Base-by-base conservation (phyloP, 345 rosid species). In the Anacardium occidentale region DNA sequence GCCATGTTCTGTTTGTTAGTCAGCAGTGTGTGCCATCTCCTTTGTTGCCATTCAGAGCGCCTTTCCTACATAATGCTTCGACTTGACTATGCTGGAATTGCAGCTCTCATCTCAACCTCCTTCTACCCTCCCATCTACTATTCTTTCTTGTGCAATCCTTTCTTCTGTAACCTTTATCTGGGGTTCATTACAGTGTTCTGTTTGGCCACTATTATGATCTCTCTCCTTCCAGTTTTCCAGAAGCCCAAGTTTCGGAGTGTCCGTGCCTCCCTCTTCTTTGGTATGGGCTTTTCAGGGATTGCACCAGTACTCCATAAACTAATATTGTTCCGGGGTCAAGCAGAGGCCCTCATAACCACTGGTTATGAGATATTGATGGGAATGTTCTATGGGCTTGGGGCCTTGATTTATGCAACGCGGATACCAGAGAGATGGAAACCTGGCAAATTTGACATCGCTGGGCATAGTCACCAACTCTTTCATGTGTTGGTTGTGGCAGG, bases 391-490 rank as follows among this genome's bases (percentile, higher is more conserved):
- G 75, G 76, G 2, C 51, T 51, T 40, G 80, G 80, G 45, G 76
- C 80, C 42, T 54, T 68, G 68, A 77, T 72, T 10, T 72, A 67
- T 11, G 73, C 69, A 17, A 25, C 53, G 0, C 60, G 76, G 47
- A 68, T 77, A 45, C 80, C 73, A 0, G 69, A 77, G 69, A 67
- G 70, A 51, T 72, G 80, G 74, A 77, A 53, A 29, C 80, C 80
- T n/a, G 76, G 80, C 7, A 77, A 62, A 42, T 77, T 77, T 54
- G 80, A 77, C 26, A 68, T 77, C 62, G 80, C 80, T n/a, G 80
- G 76, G 25, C 76, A 77, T 18, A 72, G 76, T 72, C 76, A 77
- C 67, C 80, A 68, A 71, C 80, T 77, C 5, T 77, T 77, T 54
- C 80, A 77, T 29, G 64, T 72, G 65, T 42, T 71, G 62, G 76